Evolutionary conservation across 139 green algal species (phyloP), one percentile per base, ranked within the genome.

Genomic region (Klebsormidium nitens): DNA sequence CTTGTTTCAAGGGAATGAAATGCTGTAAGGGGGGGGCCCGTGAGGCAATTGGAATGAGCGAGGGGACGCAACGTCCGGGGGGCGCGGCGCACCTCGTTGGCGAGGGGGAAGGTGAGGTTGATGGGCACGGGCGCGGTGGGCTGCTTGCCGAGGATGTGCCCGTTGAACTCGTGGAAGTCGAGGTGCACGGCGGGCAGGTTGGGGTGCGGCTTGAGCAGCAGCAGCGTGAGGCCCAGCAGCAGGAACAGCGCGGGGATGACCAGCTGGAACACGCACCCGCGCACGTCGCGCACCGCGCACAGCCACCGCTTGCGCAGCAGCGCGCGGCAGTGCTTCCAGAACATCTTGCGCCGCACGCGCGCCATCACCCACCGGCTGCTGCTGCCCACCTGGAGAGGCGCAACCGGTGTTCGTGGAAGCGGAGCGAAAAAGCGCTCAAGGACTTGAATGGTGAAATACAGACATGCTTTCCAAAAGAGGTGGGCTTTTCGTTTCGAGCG

Each of bases 221-320:
- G 57, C 17, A 64, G 14, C 29, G 6, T 4, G 8, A 64, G 57
- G 57, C 57, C 57, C 57, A 80, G 50, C 2, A 70, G n/a, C 28
- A 71, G 17, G 26, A 69, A 70, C 4, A 69, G 37, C 32, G 61
- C 66, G 31, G 72, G 72, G 6, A 74, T n/a, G 26, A 70, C 26
- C 40, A 80, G 52, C 64, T 74, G 55, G 19, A 70, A 58, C n/a
- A 36, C 19, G 4, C 60, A 39, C 0, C 8, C 17, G 3, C 17
- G n/a, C 59, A 58, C 58, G 36, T 72, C 67, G 17, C 72, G 64
- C 32, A 17, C 47, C 36, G 4, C 37, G 44, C 56, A 59, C 44
- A 52, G 26, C 5, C 11, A 19, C 1, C 72, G 72, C 56, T 80
- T 80, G 35, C 28, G 52, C 4, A 80, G 57, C 31, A 80, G 59